Conservation (phyloP, 371 early-diverging fungal genomes). For the Mucor piriformis region DNA sequence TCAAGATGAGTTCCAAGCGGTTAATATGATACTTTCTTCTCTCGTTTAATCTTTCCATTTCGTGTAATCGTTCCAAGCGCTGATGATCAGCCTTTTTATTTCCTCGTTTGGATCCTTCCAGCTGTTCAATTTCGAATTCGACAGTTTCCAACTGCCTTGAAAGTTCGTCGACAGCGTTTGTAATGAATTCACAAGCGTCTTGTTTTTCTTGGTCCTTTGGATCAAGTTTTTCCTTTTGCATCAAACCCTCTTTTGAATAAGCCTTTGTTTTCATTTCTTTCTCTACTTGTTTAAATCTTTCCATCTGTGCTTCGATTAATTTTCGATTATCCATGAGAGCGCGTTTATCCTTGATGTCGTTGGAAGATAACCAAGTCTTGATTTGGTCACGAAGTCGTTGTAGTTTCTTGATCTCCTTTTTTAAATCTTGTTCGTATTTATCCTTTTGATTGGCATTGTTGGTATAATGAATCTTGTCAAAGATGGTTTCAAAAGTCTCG, state of each 20-base stretch:
- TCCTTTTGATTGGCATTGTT: slow-evolving; percentile 90
- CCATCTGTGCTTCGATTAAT: slow-evolving; percentile 97
- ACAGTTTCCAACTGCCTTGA: slow-evolving; percentile 85
- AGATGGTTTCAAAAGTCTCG: slow-evolving; percentile 88
- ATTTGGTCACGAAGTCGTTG: slow-evolving; percentile 96
- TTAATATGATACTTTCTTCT: slow-evolving; percentile 89
- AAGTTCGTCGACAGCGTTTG: slow-evolving; percentile 78
- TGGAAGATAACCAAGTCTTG: slow-evolving; percentile 91
- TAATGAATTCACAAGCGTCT: slow-evolving; percentile 82
- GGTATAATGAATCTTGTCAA: slow-evolving; percentile 86
- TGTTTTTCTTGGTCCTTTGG: slow-evolving; percentile 91
- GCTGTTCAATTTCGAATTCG: slow-evolving; percentile 88
- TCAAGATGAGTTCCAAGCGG: slow-evolving; percentile 86
- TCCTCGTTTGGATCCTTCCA: slow-evolving; percentile 68
- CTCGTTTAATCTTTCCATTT: slow-evolving; percentile 76
- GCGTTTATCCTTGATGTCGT: slow-evolving; percentile 96
- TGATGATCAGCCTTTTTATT: slow-evolving; percentile 71
- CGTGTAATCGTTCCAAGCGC: slow-evolving; percentile 70
- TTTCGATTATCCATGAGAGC: slow-evolving; percentile 86
- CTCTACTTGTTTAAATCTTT: slow-evolving; percentile 95
- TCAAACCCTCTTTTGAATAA: slow-evolving; percentile 93
- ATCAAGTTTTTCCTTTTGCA: slow-evolving; percentile 81
- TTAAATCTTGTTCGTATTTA: slow-evolving; percentile 93
- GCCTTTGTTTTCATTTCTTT: slow-evolving; percentile 99
- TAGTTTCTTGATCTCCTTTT: slow-evolving; percentile 98